Percentiles rank a stretch among this genome's conserved stretches.
phyloP scores from a whole-genome alignment of 2,329 filamentous ascomycete genomes.

The Trichophyton simii region DNA sequence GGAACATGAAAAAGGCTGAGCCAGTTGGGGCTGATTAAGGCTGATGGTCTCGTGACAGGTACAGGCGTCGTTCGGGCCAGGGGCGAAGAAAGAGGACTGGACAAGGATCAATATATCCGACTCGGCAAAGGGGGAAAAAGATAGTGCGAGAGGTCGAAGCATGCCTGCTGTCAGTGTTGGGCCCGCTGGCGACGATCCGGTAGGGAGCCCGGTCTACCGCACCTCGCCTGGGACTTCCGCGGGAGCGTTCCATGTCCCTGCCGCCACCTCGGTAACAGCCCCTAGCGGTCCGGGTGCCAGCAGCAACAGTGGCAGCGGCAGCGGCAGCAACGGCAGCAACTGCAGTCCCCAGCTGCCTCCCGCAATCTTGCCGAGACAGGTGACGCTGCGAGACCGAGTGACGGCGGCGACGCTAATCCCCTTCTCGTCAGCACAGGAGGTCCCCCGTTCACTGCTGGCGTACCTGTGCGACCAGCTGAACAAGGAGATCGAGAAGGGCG shows the following conservation, averaged over 20 bases:
- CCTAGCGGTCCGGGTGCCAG: not conserved
- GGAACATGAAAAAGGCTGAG: not conserved
- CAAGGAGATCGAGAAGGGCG: slow-evolving; percentile 80
- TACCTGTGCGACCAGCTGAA: slow-evolving; percentile 78
- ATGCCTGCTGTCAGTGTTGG: slow-evolving; percentile 59
- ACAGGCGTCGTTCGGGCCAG: slow-evolving; percentile 7
- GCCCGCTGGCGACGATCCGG: slow-evolving; percentile 49
- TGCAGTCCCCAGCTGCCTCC: slow-evolving; percentile 50
- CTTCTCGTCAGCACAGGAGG: slow-evolving; percentile 61
- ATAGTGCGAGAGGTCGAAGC: not conserved
- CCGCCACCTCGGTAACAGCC: too few species aligned
- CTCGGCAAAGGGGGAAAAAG: not conserved
- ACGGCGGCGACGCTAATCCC: slow-evolving; percentile 75
- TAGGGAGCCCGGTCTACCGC: slow-evolving; percentile 56
- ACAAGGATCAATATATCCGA: not conserved
- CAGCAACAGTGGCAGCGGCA: not conserved
- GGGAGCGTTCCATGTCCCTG: not conserved
- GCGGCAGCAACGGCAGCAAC: not conserved
- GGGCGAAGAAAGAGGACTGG: slow-evolving; percentile 9
- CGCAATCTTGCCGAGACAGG: slow-evolving; percentile 59
- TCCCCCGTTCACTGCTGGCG: slow-evolving; percentile 60
- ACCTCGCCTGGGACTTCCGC: slow-evolving; percentile 22
- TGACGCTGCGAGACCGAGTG: slow-evolving; percentile 70
- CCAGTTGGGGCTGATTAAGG: slow-evolving; percentile 8
- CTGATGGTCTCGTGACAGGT: slow-evolving; percentile 14